Percentiles rank a stretch among this genome's conserved stretches.
Evolutionary conservation across 1,139 yeast species (phyloP).

Genomic region (Candida sanyaensis): DNA sequence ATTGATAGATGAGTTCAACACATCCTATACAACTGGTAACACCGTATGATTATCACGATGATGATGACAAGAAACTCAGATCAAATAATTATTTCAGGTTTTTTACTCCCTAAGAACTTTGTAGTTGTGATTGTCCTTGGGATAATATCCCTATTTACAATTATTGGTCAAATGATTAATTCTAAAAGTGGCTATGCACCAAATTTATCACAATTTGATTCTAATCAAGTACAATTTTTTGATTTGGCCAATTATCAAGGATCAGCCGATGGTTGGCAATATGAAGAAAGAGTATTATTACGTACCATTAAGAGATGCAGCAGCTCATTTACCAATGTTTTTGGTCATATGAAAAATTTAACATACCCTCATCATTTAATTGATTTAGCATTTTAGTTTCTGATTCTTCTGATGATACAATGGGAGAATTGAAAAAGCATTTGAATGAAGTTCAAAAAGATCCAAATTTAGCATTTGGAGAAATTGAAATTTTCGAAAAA

Average conservation of each 20-base stretch:
- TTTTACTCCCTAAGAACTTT: conserved; percentile 4
- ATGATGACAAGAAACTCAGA: conserved; percentile 7
- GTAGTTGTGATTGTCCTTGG: conserved; percentile 5
- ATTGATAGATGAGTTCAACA: conserved; percentile 7
- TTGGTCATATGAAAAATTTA: conserved; percentile 55
- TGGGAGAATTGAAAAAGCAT: conserved; percentile 47
- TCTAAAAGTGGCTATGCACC: conserved; percentile 22
- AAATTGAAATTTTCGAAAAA: conserved; percentile 55
- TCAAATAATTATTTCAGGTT: background rate
- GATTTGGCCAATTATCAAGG: conserved; percentile 50
- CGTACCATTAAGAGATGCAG: conserved; percentile 63
- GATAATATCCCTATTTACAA: conserved; percentile 9
- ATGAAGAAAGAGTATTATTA: conserved; percentile 56
- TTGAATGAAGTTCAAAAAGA: conserved; percentile 46
- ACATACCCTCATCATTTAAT: conserved; percentile 59
- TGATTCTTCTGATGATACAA: conserved; percentile 59
- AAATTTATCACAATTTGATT: conserved; percentile 22
- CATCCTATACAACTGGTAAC: conserved; percentile 15
- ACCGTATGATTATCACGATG: conserved; percentile 16
- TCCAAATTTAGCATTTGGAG: conserved; percentile 53
- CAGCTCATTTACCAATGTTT: conserved; percentile 64
- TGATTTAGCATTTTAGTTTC: conserved; percentile 60
- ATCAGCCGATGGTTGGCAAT: conserved; percentile 53
- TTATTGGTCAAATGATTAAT: conserved; percentile 3
- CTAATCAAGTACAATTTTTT: conserved; percentile 35